Percentiles rank a stretch among this genome's conserved stretches.
These are phyloP conservation scores for Pseudoneurospora amorphoporcata DNA, from an alignment of 495 filamentous ascomycete genomes.

Conservation along the genomic window DNA sequence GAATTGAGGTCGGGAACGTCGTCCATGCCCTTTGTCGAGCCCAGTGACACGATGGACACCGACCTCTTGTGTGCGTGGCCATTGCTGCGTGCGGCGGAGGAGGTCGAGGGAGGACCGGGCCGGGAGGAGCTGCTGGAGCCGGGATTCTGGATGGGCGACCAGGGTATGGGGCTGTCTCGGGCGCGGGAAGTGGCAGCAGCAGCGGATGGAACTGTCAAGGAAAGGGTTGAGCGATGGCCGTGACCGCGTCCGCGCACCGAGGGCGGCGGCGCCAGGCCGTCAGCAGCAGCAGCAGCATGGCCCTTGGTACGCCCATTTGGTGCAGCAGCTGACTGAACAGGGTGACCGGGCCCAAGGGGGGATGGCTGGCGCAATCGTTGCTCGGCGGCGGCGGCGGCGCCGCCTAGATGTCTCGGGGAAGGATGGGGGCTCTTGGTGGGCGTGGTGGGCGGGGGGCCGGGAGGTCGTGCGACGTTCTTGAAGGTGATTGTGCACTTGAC, in stretches of 20 bases:
- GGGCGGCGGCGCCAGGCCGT: slow-evolving; percentile 28
- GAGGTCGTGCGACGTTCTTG: slow-evolving; percentile 56
- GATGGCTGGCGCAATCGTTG: slow-evolving; percentile 14
- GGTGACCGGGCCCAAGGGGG: slow-evolving; percentile 10
- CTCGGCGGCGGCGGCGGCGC: slow-evolving; percentile 1
- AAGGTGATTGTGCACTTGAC: slow-evolving; percentile 93
- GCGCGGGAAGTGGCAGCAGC: slow-evolving; percentile 24
- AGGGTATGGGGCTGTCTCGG: slow-evolving; percentile 21
- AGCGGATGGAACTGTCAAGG: slow-evolving; percentile 42
- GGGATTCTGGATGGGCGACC: slow-evolving; percentile 11
- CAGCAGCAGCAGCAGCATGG: slow-evolving; percentile 2
- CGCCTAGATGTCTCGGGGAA: not conserved
- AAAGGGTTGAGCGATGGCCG: slow-evolving; percentile 49
- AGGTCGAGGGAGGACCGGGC: not conserved
- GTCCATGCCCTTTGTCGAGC: slow-evolving; percentile 46
- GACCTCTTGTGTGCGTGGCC: slow-evolving; percentile 54
- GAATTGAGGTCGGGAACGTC: slow-evolving; percentile 8
- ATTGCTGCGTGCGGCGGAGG: not conserved
- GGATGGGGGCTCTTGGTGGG: not conserved
- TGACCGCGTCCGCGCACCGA: slow-evolving; percentile 17
- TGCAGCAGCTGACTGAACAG: not conserved
- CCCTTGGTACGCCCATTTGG: slow-evolving; percentile 3
- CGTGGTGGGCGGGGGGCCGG: not conserved
- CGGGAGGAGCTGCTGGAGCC: not conserved
- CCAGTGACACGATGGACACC: slow-evolving; percentile 90